These are phyloP conservation scores for Aspergillus arachidicola DNA, from an alignment of 2,329 filamentous ascomycete species.

Conservation along the genomic window DNA sequence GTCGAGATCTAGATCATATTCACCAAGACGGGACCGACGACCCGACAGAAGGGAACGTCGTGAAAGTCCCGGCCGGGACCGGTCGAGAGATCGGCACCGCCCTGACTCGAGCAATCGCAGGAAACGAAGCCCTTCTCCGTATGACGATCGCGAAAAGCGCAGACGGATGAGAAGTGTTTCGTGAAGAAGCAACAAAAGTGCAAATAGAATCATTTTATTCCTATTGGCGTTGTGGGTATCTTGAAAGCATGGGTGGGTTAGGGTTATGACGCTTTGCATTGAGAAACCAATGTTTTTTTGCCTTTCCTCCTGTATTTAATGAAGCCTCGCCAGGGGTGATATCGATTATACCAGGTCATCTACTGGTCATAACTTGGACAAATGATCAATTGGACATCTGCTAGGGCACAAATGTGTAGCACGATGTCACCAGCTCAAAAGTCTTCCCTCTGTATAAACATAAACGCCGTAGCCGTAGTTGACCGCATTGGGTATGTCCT, in stretches of 20 bases:
- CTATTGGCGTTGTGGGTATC: conserved; percentile 25
- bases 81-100: conserved; percentile 53
- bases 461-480: neutral
- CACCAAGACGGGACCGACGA: conserved; percentile 44
- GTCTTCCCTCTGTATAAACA: neutral
- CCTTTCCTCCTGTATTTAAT: conserved; percentile 13
- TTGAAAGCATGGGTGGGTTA: conserved; percentile 20
- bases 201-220: conserved; percentile 12
- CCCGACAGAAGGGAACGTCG: neutral
- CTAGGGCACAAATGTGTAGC: conserved; percentile 3
- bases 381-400: conserved; percentile 3
- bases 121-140: conserved; percentile 47
- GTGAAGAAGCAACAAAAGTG: conserved; percentile 16
- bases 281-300: conserved; percentile 16
- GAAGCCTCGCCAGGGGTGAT: conserved; percentile 2
- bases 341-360: conserved; percentile 5
- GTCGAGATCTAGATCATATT: conserved; percentile 51
- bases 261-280: conserved; percentile 21
- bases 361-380: conserved; percentile 2
- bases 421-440: neutral
- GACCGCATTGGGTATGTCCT: neutral
- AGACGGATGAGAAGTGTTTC: conserved; percentile 37
- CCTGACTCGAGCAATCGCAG: conserved; percentile 34
- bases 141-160: conserved; percentile 46
- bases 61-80: conserved; percentile 38